Base-by-base conservation (phyloP, 305 asterid genomes). In the Solanum hybrid region DNA sequence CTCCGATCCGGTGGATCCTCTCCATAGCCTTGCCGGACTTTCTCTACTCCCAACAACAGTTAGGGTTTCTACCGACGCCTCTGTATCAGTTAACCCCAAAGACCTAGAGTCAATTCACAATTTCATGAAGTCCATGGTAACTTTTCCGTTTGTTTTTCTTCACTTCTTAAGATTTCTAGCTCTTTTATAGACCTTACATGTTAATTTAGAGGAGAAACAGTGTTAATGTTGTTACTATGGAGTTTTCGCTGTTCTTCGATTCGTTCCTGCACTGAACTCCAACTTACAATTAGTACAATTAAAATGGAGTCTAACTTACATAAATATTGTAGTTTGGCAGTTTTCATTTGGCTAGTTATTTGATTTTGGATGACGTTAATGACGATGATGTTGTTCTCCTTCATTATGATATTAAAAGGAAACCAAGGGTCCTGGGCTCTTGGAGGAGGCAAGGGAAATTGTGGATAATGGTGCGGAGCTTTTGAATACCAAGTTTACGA, bases 81-180 rank as follows among this genome's bases (percentile, higher is more conserved):
- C 93, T 7, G 73, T 91, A 37, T 93, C 95, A 9, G 35, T 90
- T 39, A 92, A 92, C 67, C 78, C 90, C 76, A 92, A 90, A 82
- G 94, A 96, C 94, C 97, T 94, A 73, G 94, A 95, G 81, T 94
- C 96, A 28, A 33, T 97, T 88, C 95, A 95, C 90, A 91, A 89
- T 51, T 91, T 94, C 91, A 93, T 96, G 97, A 95, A 95, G 92
- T 93, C 95, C 37, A 57, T 92, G 97, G 98, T 96, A 85, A 95
- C 5, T 74, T 18, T 89, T 31, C n/a, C 18, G 71, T 39, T 28
- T 1, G 10, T 64, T 31, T 5, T 3, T 37, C 33, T 18, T 24
- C 24, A 10, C 22, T 74, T 91, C 86, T 12, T 87, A 11, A 26
- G n/a, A n/a, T 18, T 8, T 33, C 9, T 36, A 89, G 90, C 93